Percentiles rank a stretch among this genome's conserved stretches.
These are phyloP conservation scores for Porcisia hertigi DNA, from an alignment of 208 protist genomes.

Conservation along the genomic window DNA sequence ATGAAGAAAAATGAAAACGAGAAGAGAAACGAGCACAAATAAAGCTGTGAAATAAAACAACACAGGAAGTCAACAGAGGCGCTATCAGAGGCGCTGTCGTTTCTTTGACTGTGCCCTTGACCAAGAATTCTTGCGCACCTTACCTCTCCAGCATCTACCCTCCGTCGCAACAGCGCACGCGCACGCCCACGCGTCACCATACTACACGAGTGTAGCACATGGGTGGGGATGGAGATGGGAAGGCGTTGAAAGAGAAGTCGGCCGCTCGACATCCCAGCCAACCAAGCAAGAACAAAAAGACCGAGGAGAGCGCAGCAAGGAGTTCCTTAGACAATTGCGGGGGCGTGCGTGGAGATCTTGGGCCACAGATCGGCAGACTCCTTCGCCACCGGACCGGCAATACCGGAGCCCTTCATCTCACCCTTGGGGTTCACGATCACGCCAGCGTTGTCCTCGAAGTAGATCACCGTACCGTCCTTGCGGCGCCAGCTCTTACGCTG, in stretches of 20 bases:
- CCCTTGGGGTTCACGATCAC: conserved; percentile 99
- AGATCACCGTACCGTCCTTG: conserved; percentile 98
- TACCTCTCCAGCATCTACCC: background rate
- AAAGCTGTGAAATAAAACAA: background rate
- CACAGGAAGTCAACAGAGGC: background rate
- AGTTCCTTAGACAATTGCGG: conserved; percentile 94
- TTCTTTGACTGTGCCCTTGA: background rate
- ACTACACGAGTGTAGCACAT: background rate
- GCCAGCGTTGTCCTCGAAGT: conserved; percentile 99
- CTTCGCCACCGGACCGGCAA: conserved; percentile 99
- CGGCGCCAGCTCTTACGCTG: conserved; percentile 99
- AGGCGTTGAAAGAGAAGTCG: background rate
- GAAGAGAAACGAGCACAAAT: background rate
- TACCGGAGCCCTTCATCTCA: conserved; percentile 99
- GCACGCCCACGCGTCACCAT: background rate
- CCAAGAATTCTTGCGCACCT: background rate
- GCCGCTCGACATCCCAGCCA: background rate
- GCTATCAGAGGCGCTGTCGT: background rate
- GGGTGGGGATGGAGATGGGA: background rate
- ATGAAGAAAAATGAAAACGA: background rate
- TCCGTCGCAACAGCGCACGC: background rate
- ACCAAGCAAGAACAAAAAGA: background rate
- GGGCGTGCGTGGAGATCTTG: conserved; percentile 96
- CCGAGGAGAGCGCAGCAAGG: background rate
- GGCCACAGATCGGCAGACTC: conserved; percentile 99